Conservation (phyloP, 805 yeast genomes). For the Candida qinlingensis region DNA sequence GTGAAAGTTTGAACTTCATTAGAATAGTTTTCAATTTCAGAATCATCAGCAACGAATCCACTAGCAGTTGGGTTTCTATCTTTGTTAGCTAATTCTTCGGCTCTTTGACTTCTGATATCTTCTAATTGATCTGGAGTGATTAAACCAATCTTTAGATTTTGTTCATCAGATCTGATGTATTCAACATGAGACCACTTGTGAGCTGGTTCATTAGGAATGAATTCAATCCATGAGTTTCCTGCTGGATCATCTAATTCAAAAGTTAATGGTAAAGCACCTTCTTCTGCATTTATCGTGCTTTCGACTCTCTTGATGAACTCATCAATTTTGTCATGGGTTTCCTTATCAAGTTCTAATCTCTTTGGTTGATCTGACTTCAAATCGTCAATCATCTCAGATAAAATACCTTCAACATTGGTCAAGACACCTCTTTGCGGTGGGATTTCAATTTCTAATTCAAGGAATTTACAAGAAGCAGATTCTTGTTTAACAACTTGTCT, state of each 20-base stretch:
- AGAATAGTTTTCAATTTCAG: conserved; percentile 77
- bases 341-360: conserved; percentile 72
- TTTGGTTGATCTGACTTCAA: conserved; percentile 74
- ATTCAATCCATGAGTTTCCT: conserved; percentile 96
- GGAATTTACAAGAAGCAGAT: conserved; percentile 71
- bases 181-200: conserved; percentile 88
- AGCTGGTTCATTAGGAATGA: conserved; percentile 75
- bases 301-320: conserved; percentile 58
- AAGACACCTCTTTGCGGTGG: conserved; percentile 94
- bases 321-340: conserved; percentile 67
- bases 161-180: conserved; percentile 82
- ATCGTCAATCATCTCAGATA: conserved; percentile 79
- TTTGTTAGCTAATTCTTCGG: conserved; percentile 20
- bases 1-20: conserved; percentile 91
- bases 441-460: conserved; percentile 85
- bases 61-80: conserved; percentile 36
- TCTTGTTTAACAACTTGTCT: conserved; percentile 93
- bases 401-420: conserved; percentile 86
- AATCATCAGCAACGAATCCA: conserved; percentile 62
- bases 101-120: conserved; percentile 27
- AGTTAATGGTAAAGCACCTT: conserved; percentile 68
- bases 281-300: conserved; percentile 58
- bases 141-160: conserved; percentile 79
- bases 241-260: conserved; percentile 86
- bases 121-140: conserved; percentile 54